Evolutionary conservation across 2,329 filamentous ascomycete species (phyloP).

Genomic region (Aspergillus floridensis): DNA sequence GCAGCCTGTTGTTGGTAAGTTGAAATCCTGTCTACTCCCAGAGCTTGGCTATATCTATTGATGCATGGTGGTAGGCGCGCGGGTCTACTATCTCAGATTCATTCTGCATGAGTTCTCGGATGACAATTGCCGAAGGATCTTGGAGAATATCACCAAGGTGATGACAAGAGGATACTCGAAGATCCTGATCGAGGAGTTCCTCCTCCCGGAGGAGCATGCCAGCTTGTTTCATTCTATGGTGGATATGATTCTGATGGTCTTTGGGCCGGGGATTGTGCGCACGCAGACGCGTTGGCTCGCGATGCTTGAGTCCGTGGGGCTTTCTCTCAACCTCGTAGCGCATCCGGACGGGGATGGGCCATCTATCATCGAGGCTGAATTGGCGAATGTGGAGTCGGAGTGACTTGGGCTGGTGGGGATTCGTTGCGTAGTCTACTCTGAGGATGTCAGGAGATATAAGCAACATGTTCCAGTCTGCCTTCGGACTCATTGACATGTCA

Average conservation of each 20-base stretch:
- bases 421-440: too few relatives aligned
- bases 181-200: constrained; percentile 26
- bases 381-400: background rate
- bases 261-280: constrained; percentile 25
- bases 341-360: constrained; percentile 17
- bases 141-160: constrained; percentile 21
- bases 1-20: constrained; percentile 10
- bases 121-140: constrained; percentile 21
- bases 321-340: constrained; percentile 20
- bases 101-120: constrained; percentile 36
- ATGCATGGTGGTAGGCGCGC: constrained; percentile 2
- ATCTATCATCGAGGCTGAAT: constrained; percentile 20
- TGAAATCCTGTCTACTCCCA: too few relatives aligned
- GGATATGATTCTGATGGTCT: constrained; percentile 28
- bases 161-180: constrained; percentile 26
- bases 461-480: too few relatives aligned
- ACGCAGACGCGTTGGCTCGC: constrained; percentile 20
- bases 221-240: constrained; percentile 18
- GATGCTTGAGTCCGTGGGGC: constrained; percentile 18
- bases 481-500: too few relatives aligned
- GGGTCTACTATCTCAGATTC: constrained; percentile 25
- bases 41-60: background rate
- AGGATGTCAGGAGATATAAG: too few relatives aligned
- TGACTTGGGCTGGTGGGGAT: too few relatives aligned
- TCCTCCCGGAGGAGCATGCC: constrained; percentile 25